Evolutionary conservation across 306 rosid species (phyloP), one percentile per base, ranked within the genome.

Genomic region (Cicer bijugum): DNA sequence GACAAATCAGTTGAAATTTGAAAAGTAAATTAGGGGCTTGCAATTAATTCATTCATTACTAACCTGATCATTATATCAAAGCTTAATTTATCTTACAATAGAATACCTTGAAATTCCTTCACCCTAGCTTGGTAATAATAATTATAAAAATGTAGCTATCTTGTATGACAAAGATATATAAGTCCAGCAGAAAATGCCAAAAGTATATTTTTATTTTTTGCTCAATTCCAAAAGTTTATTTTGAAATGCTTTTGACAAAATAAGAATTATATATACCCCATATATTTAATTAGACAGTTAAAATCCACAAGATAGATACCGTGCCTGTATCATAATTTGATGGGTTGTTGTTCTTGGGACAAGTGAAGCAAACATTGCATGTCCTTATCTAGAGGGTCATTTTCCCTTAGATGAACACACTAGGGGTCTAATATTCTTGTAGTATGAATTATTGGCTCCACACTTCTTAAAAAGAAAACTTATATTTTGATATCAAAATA

Each of bases 311-410:
- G 15, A 40, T 65, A 64, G 19, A 75, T 60, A 68, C 64, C 28
- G 50, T 48, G 42, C 50, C 23, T 63, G 82, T 84, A 87, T 82
- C 82, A 64, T 80, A 62, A 73, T 76, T 12, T 71, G 50, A 74
- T 64, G 80, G 82, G 64, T 64, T 67, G 82, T 77, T 81, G 80
- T 82, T 79, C 72, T 82, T 75, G 91, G 87, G 92, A 83, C 75
- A 82, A 35, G 90, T 75, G 89, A 81, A 84, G 85, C 76, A 76
- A 86, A 82, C 80, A 86, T 17, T 65, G 74, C 71, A 81, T 78
- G 89, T 86, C 96, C 80, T 83, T 86, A 89, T 86, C 91, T 51
- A 55, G 69, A 79, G 86, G 84, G 90, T 83, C 91, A 77, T 81
- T 85, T 83, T 89, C 84, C 67, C 76, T 81, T 55, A 67, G 84